These are phyloP conservation scores for Zygosaccharomyces sapae DNA, from an alignment of 1,139 yeast genomes.

Conservation along the genomic window DNA sequence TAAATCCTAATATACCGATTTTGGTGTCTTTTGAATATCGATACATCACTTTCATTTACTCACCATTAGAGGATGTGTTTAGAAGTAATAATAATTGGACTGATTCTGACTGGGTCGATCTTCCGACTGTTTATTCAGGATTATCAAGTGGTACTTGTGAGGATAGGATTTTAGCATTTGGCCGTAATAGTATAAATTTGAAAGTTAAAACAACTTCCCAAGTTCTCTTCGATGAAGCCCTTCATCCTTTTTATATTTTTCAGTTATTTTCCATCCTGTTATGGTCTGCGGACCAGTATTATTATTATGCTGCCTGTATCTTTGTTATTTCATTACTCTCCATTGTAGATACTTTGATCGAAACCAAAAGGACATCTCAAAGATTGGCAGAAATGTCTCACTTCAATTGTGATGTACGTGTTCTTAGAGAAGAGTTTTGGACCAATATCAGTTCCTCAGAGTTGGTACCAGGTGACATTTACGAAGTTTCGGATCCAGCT, in stretches of 20 bases:
- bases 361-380: slow-evolving; percentile 71
- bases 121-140: slow-evolving; percentile 60
- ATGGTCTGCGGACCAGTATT: slow-evolving; percentile 90
- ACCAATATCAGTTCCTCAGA: slow-evolving; percentile 73
- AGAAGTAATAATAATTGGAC: slow-evolving; percentile 84
- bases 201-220: slow-evolving; percentile 64
- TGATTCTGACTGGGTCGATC: slow-evolving; percentile 67
- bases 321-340: slow-evolving; percentile 79
- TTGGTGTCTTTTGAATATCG: slow-evolving; percentile 73
- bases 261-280: slow-evolving; percentile 86
- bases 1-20: slow-evolving; percentile 50
- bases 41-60: slow-evolving; percentile 75
- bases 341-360: slow-evolving; percentile 72
- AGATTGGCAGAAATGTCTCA: slow-evolving; percentile 71
- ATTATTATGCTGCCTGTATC: slow-evolving; percentile 89
- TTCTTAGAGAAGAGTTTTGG: slow-evolving; percentile 93
- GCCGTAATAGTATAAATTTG: slow-evolving; percentile 68
- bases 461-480: slow-evolving; percentile 92
- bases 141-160: slow-evolving; percentile 64
- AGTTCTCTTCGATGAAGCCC: slow-evolving; percentile 75
- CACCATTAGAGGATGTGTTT: slow-evolving; percentile 82
- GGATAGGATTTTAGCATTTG: slow-evolving; percentile 71
- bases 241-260: slow-evolving; percentile 92
- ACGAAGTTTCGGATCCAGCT: slow-evolving; percentile 85
- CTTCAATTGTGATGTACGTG: slow-evolving; percentile 77